Conservation (phyloP, 805 yeast genomes). For the Diddensiella transvaalensis region DNA sequence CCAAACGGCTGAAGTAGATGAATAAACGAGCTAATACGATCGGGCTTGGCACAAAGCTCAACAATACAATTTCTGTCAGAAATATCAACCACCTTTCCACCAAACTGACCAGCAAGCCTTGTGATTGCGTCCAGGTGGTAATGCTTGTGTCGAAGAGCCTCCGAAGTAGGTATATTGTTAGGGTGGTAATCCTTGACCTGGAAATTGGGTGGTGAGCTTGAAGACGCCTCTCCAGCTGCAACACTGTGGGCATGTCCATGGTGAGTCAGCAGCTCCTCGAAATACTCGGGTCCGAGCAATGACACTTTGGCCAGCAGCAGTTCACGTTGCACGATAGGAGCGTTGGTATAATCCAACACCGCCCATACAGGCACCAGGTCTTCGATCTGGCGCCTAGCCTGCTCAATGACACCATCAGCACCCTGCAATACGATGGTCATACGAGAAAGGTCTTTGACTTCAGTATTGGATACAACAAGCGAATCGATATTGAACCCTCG, state of each 20-base stretch:
- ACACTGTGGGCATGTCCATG: slow-evolving; percentile 49
- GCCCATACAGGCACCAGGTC: slow-evolving; percentile 98
- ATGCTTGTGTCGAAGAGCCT: slow-evolving; percentile 91
- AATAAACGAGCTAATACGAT: slow-evolving; percentile 80
- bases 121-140: slow-evolving; percentile 81
- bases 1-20: slow-evolving; percentile 94
- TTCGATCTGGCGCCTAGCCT: slow-evolving; percentile 96
- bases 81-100: slow-evolving; percentile 89
- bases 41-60: slow-evolving; percentile 91
- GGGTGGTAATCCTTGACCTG: slow-evolving; percentile 64
- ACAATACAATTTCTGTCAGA: slow-evolving; percentile 91
- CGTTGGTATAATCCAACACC: slow-evolving; percentile 86
- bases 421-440: slow-evolving; percentile 96
- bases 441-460: slow-evolving; percentile 88
- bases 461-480: slow-evolving; percentile 93
- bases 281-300: slow-evolving; percentile 95
- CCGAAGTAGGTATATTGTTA: slow-evolving; percentile 80
- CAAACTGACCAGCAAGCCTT: slow-evolving; percentile 77
- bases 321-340: slow-evolving; percentile 89
- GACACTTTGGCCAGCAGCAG: slow-evolving; percentile 88
- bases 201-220: slow-evolving; percentile 31
- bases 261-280: slow-evolving; percentile 87
- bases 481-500: slow-evolving; percentile 98
- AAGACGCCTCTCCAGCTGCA: slow-evolving; percentile 34
- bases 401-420: slow-evolving; percentile 94